Evolutionary conservation across 495 filamentous ascomycete genomes (phyloP).

Genomic region (Pseudoneurospora amorphoporcata): DNA sequence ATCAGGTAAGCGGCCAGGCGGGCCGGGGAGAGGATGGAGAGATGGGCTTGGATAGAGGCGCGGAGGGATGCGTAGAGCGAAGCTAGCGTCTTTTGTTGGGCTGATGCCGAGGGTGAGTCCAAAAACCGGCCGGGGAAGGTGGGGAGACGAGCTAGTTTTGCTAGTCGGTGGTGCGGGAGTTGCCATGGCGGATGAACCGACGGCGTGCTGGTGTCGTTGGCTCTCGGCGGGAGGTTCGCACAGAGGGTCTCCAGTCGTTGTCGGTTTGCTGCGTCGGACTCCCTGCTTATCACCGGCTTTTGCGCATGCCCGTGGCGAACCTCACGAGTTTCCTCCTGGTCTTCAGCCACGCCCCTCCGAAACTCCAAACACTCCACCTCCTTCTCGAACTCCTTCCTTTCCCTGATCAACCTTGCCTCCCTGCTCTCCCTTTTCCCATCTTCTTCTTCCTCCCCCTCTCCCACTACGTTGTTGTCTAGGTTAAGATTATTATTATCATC

Average conservation of each 20-base stretch:
- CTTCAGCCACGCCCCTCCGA: not conserved
- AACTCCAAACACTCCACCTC: not conserved
- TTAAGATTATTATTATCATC: not conserved
- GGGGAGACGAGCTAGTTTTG: conserved; percentile 1
- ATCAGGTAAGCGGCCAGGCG: not conserved
- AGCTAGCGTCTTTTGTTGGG: conserved; percentile 12
- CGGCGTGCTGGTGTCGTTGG: not conserved
- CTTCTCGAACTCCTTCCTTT: not conserved
- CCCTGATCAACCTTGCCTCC: not conserved
- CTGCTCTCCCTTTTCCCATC: not conserved
- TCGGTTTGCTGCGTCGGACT: not conserved
- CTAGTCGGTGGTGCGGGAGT: conserved; percentile 7
- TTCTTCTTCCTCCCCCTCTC: not conserved
- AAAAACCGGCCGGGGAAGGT: conserved; percentile 2
- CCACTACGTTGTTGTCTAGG: too few relatives aligned
- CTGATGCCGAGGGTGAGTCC: conserved; percentile 4
- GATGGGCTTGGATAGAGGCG: not conserved
- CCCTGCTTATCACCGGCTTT: not conserved
- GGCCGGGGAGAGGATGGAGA: not conserved
- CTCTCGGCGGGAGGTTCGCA: not conserved
- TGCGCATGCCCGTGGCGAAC: not conserved
- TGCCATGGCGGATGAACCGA: conserved; percentile 9
- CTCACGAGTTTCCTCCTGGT: not conserved
- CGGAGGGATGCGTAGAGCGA: not conserved
- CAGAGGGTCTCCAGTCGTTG: not conserved